These are phyloP conservation scores for Claviceps purpurea DNA, from an alignment of 2,329 filamentous ascomycete genomes.

Conservation along the genomic window DNA sequence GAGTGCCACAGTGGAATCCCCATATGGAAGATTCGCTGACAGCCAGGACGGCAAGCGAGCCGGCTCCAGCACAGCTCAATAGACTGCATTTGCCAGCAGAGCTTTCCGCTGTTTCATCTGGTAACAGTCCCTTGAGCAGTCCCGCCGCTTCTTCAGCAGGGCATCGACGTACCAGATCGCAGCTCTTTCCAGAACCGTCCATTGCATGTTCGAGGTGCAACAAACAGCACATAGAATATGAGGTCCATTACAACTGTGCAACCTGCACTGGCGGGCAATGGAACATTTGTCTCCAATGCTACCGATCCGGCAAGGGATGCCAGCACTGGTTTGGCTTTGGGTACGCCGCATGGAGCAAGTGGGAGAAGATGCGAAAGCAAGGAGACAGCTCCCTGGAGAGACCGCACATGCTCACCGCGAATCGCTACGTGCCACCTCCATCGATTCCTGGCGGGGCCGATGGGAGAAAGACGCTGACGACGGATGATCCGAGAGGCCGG, in stretches of 20 bases:
- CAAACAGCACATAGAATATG: conserved; percentile 64
- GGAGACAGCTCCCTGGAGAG: conserved; percentile 26
- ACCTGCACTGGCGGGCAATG: conserved; percentile 58
- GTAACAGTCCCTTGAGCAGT: conserved; percentile 19
- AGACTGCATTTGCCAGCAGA: conserved; percentile 25
- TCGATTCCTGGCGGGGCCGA: conserved; percentile 37
- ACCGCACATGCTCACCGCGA: conserved; percentile 45
- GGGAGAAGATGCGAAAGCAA: conserved; percentile 39
- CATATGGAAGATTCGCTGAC: conserved; percentile 1
- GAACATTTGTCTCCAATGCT: conserved; percentile 72
- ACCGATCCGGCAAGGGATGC: conserved; percentile 64
- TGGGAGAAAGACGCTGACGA: conserved; percentile 44
- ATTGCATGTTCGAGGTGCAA: conserved; percentile 61
- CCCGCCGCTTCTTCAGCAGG: conserved; percentile 17
- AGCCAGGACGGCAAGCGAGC: conserved; percentile 10
- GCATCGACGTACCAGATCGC: conserved; percentile 29
- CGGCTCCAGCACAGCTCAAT: conserved; percentile 6
- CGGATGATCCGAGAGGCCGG: conserved; percentile 52
- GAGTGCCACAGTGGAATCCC: conserved; percentile 17
- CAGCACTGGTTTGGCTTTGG: conserved; percentile 83
- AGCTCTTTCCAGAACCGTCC: conserved; percentile 54
- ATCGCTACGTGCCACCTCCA: conserved; percentile 40
- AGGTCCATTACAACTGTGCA: conserved; percentile 71
- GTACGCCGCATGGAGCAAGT: conserved; percentile 53
- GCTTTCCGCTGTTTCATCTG: conserved; percentile 22